A percentile compares a stretch with the other conserved stretches of the same genome.
phyloP scores from a whole-genome alignment of 129 eudicot genomes.

The Ambrosia trifida region DNA sequence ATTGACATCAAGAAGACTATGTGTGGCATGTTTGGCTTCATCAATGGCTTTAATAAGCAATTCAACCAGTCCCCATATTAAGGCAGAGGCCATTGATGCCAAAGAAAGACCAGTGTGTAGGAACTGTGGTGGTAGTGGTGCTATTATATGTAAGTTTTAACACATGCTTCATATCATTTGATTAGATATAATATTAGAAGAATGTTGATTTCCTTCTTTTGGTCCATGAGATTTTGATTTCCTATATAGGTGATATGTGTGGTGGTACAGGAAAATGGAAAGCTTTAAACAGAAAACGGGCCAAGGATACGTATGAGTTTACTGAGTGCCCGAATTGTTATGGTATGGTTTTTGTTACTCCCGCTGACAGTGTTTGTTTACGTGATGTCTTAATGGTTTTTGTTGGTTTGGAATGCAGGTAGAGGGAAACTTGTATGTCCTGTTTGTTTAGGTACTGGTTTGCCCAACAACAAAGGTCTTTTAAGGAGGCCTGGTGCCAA shows the following conservation, averaged over 20 bases:
- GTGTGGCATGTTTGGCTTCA: slow-evolving; percentile 78
- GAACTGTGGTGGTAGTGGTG: slow-evolving; percentile 91
- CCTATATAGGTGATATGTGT: slow-evolving; percentile 95
- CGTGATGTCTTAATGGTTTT: not conserved
- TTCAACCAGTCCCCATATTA: slow-evolving; percentile 35
- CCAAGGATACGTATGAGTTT: slow-evolving; percentile 93
- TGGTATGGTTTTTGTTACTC: slow-evolving; percentile 42
- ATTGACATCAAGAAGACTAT: slow-evolving; percentile 62
- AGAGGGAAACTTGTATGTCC: slow-evolving; percentile 96
- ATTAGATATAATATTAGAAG: not conserved
- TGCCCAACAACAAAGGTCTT: slow-evolving; percentile 98
- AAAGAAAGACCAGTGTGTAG: slow-evolving; percentile 69
- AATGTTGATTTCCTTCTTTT: slow-evolving; percentile 7
- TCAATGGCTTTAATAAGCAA: slow-evolving; percentile 55
- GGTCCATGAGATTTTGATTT: slow-evolving; percentile 51
- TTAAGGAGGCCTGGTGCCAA: slow-evolving; percentile 86
- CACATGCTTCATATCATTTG: not conserved
- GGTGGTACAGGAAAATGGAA: slow-evolving; percentile 99
- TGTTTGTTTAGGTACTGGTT: slow-evolving; percentile 88
- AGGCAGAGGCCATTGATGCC: slow-evolving; percentile 50
- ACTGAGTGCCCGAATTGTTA: slow-evolving; percentile 98
- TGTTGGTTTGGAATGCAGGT: slow-evolving; percentile 44
- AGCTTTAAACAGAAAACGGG: slow-evolving; percentile 92
- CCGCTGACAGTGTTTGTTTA: not conserved
- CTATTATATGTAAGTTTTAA: slow-evolving; percentile 76